Conservation (phyloP, 2,329 filamentous ascomycete species). For the Alternaria solani region DNA sequence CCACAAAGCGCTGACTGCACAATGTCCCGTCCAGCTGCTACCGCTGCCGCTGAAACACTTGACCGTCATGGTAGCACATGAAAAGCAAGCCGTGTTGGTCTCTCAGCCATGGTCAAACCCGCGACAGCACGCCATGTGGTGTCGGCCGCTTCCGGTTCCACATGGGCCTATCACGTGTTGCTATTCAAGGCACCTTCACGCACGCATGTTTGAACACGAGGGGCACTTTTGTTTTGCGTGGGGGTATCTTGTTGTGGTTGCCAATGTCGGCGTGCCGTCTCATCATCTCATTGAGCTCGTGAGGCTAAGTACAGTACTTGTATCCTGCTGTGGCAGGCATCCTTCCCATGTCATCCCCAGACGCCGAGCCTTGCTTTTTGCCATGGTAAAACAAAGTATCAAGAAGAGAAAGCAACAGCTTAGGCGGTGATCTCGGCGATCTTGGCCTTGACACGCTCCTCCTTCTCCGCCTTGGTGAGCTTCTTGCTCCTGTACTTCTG, state of each 20-base stretch:
- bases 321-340: constrained; percentile 38
- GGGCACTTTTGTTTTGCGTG: constrained; percentile 1
- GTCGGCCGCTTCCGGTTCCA: neutral
- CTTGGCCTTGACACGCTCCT: constrained; percentile 84
- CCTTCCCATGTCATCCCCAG: constrained; percentile 44
- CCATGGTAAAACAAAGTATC: constrained; percentile 36
- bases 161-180: neutral
- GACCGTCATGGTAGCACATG: neutral
- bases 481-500: constrained; percentile 84
- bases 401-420: constrained; percentile 26
- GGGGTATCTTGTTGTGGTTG: constrained; percentile 26
- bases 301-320: constrained; percentile 40
- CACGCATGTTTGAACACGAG: neutral
- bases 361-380: constrained; percentile 50
- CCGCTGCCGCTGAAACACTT: constrained; percentile 11
- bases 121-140: constrained; percentile 6
- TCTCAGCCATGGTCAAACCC: neutral
- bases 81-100: constrained; percentile 2
- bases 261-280: constrained; percentile 37
- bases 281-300: constrained; percentile 43
- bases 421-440: constrained; percentile 78
- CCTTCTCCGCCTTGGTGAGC: constrained; percentile 83
- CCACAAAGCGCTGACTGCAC: constrained; percentile 17
- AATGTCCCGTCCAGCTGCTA: neutral
- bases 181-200: constrained; percentile 7